These are phyloP conservation scores for Vararia minispora DNA, from an alignment of 768 basidiomycete species.

Conservation along the genomic window DNA sequence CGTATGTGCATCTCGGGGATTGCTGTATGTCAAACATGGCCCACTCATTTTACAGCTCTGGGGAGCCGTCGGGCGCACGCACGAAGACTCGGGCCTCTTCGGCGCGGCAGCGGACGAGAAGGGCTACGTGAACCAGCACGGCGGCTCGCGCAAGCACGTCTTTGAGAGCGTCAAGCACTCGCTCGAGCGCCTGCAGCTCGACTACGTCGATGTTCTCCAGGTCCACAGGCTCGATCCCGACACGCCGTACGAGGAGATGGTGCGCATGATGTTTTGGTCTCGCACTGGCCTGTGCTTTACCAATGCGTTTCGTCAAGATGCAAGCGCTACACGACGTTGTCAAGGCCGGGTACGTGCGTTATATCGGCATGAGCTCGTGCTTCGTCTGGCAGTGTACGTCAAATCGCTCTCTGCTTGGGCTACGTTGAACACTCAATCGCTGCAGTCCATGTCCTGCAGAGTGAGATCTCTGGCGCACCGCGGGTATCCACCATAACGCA, in stretches of 20 bases:
- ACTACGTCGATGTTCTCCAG: conserved; percentile 66
- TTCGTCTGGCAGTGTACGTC: conserved; percentile 21
- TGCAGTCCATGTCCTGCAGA: conserved; percentile 4
- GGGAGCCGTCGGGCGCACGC: not conserved
- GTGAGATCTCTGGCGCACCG: not conserved
- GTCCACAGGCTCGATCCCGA: conserved; percentile 33
- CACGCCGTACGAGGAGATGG: conserved; percentile 30
- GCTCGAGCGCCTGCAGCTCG: conserved; percentile 52
- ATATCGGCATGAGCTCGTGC: conserved; percentile 24
- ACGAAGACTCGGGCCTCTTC: not conserved
- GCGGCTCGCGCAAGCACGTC: conserved; percentile 37
- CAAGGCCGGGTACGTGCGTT: conserved; percentile 28
- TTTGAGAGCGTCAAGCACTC: conserved; percentile 47
- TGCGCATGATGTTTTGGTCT: not conserved
- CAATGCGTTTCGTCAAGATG: conserved; percentile 17
- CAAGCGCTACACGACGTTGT: conserved; percentile 34
- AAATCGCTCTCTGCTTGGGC: not conserved
- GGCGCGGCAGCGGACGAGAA: conserved; percentile 12
- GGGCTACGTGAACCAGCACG: conserved; percentile 28
- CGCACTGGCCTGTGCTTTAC: not conserved
- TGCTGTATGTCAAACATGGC: not conserved
- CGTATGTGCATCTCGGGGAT: not conserved
- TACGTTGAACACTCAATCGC: not conserved
- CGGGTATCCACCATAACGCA: not conserved
- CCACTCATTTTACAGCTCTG: conserved; percentile 7